phyloP scores from a whole-genome alignment of 2,329 filamentous ascomycete genomes.

The Monilinia fructicola region DNA sequence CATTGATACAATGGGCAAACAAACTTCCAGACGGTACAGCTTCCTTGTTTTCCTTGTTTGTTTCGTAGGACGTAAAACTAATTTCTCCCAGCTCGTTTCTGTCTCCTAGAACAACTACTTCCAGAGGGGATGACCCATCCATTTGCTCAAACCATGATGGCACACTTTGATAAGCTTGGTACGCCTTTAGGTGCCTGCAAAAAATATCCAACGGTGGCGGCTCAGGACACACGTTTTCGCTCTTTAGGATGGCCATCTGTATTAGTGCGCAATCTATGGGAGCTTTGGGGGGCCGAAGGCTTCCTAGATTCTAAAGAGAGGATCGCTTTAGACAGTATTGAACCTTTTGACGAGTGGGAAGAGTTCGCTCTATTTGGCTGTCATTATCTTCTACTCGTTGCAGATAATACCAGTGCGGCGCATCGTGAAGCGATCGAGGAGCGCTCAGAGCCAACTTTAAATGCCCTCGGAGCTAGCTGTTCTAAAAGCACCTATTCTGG shows the following conservation, averaged over 20 bases:
- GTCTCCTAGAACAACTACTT: slow-evolving; percentile 81
- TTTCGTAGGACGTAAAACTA: not conserved
- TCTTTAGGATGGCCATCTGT: slow-evolving; percentile 66
- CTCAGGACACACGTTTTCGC: slow-evolving; percentile 68
- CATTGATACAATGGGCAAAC: slow-evolving; percentile 75
- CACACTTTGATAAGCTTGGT: slow-evolving; percentile 77
- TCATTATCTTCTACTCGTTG: slow-evolving; percentile 79
- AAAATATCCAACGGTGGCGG: slow-evolving; percentile 63
- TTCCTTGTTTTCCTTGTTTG: not conserved
- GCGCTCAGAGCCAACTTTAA: not conserved
- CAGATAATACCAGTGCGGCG: slow-evolving; percentile 40
- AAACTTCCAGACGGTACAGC: slow-evolving; percentile 63
- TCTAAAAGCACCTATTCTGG: slow-evolving; percentile 40
- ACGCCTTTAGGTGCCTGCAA: slow-evolving; percentile 75
- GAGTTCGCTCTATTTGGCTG: slow-evolving; percentile 82
- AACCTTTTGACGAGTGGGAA: slow-evolving; percentile 95
- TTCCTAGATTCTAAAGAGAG: slow-evolving; percentile 65
- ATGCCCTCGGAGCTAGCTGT: not conserved
- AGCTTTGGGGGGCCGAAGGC: slow-evolving; percentile 70
- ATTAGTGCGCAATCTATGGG: slow-evolving; percentile 71
- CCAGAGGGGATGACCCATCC: slow-evolving; percentile 76
- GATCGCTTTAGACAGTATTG: slow-evolving; percentile 63
- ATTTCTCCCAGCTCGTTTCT: slow-evolving; percentile 67
- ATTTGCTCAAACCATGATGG: slow-evolving; percentile 83
- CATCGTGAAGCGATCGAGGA: not conserved